Percentiles rank a stretch among this genome's conserved stretches.
These are phyloP conservation scores for Daldinia eschscholtzii DNA, from an alignment of 2,329 filamentous ascomycete genomes.

Conservation along the genomic window DNA sequence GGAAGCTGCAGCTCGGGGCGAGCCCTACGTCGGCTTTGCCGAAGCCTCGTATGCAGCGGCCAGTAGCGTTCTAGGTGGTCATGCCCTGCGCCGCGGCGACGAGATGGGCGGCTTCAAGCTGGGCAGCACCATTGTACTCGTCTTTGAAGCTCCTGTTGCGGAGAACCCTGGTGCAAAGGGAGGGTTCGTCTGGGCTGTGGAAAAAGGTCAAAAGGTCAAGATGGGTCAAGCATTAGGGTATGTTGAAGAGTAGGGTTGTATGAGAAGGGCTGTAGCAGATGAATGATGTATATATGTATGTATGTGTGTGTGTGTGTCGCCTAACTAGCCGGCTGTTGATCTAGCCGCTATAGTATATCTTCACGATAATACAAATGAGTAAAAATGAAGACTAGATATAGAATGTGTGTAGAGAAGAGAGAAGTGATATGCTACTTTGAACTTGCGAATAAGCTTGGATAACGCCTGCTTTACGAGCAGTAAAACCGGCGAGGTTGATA, in stretches of 20 bases:
- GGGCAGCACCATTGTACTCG: slow-evolving; percentile 92
- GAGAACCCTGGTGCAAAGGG: slow-evolving; percentile 69
- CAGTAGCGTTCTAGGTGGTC: slow-evolving; percentile 81
- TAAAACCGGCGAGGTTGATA: not conserved
- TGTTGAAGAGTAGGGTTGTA: slow-evolving; percentile 59
- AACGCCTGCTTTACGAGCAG: not conserved
- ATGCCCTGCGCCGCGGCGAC: slow-evolving; percentile 87
- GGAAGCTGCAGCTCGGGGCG: slow-evolving; percentile 78
- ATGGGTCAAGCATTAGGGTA: slow-evolving; percentile 88
- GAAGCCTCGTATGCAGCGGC: slow-evolving; percentile 90
- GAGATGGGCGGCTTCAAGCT: slow-evolving; percentile 99
- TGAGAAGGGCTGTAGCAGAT: no score
- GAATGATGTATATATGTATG: slow-evolving; percentile 9
- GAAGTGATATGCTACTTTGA: not conserved
- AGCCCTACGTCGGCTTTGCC: slow-evolving; percentile 89
- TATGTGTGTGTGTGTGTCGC: slow-evolving; percentile 12
- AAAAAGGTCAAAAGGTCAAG: slow-evolving; percentile 88
- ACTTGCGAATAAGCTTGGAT: not conserved
- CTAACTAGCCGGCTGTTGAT: not conserved
- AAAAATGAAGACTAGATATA: not conserved
- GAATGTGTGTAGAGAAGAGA: not conserved
- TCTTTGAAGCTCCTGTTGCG: slow-evolving; percentile 91
- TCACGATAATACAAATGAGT: slow-evolving; percentile 5
- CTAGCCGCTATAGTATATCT: not conserved
- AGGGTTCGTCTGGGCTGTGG: slow-evolving; percentile 88